Percentiles rank a stretch among this genome's conserved stretches.
phyloP scores from a whole-genome alignment of 1,284 basidiomycete species.

The Ustilago vetiveriae region DNA sequence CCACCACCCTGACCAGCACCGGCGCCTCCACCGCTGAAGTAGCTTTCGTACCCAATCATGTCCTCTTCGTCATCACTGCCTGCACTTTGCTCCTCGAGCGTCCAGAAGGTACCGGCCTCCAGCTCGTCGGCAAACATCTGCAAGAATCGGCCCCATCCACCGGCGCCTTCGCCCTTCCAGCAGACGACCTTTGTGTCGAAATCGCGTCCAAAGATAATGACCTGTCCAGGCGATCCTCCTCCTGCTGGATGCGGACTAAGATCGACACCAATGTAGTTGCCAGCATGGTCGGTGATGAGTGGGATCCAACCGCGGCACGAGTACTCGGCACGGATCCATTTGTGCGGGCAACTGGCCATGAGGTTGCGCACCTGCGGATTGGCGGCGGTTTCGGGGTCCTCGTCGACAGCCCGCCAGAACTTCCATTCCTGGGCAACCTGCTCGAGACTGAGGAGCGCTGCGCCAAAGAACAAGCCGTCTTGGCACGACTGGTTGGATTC shows the following conservation, averaged over 20 bases:
- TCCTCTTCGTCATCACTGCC: slow-evolving; percentile 61
- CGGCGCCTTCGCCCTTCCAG: slow-evolving; percentile 76
- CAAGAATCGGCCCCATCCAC: slow-evolving; percentile 94
- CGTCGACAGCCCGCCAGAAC: slow-evolving; percentile 65
- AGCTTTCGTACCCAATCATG: slow-evolving; percentile 62
- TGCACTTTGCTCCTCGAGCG: slow-evolving; percentile 45
- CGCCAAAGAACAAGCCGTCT: slow-evolving; percentile 65
- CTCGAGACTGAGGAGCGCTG: slow-evolving; percentile 60
- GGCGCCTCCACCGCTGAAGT: slow-evolving; percentile 59
- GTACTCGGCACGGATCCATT: slow-evolving; percentile 90
- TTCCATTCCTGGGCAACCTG: slow-evolving; percentile 62
- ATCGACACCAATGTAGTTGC: slow-evolving; percentile 97
- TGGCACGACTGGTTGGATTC: slow-evolving; percentile 62
- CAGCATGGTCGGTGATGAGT: slow-evolving; percentile 88
- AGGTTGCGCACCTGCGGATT: slow-evolving; percentile 54
- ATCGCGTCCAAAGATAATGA: slow-evolving; percentile 96
- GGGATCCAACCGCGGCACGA: slow-evolving; percentile 96
- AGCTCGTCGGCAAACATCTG: slow-evolving; percentile 92
- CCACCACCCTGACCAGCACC: slow-evolving; percentile 57
- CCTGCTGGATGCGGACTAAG: slow-evolving; percentile 76
- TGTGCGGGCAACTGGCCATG: slow-evolving; percentile 89
- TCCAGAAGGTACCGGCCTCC: slow-evolving; percentile 77
- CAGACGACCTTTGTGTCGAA: slow-evolving; percentile 98
- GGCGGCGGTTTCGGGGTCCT: slow-evolving; percentile 59
- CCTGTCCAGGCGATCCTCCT: slow-evolving; percentile 82